Conservation (phyloP, 2,329 filamentous ascomycete genomes). For the Fusarium nurragi region DNA sequence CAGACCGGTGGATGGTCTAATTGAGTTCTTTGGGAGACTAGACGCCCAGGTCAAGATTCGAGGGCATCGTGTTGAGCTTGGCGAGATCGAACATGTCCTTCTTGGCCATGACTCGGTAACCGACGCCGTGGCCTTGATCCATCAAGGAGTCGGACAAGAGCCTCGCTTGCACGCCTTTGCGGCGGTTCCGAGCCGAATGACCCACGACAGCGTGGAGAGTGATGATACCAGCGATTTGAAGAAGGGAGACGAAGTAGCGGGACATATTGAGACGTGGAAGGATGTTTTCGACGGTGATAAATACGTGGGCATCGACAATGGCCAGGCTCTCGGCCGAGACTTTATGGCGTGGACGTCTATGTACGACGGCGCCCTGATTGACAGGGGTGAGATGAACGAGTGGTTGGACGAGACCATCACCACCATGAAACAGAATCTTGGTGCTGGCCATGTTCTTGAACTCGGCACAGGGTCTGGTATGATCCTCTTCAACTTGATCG, state of each 20-base stretch:
- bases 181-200: no score
- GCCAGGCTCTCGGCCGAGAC: not conserved
- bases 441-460: constrained; percentile 39
- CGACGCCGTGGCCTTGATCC: not conserved
- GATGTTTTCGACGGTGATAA: not conserved
- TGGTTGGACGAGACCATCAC: constrained; percentile 47
- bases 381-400: constrained; percentile 40
- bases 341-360: not conserved
- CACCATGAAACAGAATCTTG: constrained; percentile 24
- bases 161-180: no score
- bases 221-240: not conserved
- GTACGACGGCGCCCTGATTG: not conserved
- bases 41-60: not conserved
- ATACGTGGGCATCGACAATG: not conserved
- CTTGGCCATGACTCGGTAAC: not conserved
- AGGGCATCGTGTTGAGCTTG: not conserved
- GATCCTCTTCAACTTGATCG: constrained; percentile 45
- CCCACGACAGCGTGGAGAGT: not conserved
- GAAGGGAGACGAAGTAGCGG: no score
- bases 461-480: constrained; percentile 47
- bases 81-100: not conserved
- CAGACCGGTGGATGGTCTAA: not conserved
- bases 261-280: not conserved
- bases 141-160: no score
- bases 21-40: not conserved